These are phyloP conservation scores for Colletotrichum phormii DNA, from an alignment of 2,329 filamentous ascomycete genomes.

Conservation along the genomic window DNA sequence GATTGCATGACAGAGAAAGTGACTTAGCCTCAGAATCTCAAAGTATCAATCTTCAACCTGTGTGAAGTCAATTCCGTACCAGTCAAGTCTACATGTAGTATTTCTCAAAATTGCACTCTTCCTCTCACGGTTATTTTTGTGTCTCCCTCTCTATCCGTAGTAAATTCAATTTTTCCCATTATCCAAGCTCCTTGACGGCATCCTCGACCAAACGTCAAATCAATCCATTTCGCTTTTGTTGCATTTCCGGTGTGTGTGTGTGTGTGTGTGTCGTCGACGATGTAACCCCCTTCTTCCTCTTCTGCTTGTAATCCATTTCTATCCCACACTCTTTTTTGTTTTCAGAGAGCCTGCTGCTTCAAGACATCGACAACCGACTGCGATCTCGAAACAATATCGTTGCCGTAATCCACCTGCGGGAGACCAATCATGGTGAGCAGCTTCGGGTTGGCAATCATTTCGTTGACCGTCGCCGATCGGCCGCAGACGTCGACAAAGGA, in stretches of 20 bases:
- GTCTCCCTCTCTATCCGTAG: neutral
- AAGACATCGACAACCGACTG: slow-evolving; percentile 40
- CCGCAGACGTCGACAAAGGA: slow-evolving; percentile 46
- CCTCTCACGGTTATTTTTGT: neutral
- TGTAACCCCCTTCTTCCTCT: neutral
- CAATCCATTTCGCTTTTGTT: neutral
- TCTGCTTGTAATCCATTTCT: no score
- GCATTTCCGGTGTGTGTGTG: neutral
- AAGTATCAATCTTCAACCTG: neutral
- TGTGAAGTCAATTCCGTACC: neutral
- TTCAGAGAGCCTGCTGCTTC: slow-evolving; percentile 32
- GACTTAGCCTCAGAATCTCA: neutral
- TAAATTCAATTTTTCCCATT: neutral
- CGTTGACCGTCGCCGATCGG: slow-evolving; percentile 45
- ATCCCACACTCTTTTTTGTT: neutral
- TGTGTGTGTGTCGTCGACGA: neutral
- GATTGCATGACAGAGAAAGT: neutral
- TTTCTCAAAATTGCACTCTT: neutral
- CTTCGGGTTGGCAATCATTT: slow-evolving; percentile 45
- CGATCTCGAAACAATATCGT: slow-evolving; percentile 42
- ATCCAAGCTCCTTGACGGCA: neutral
- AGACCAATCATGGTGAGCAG: slow-evolving; percentile 49
- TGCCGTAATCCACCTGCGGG: slow-evolving; percentile 44
- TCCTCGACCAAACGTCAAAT: neutral
- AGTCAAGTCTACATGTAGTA: neutral